Conservation (phyloP, 805 yeast species). For the Kuraishia ogatae region DNA sequence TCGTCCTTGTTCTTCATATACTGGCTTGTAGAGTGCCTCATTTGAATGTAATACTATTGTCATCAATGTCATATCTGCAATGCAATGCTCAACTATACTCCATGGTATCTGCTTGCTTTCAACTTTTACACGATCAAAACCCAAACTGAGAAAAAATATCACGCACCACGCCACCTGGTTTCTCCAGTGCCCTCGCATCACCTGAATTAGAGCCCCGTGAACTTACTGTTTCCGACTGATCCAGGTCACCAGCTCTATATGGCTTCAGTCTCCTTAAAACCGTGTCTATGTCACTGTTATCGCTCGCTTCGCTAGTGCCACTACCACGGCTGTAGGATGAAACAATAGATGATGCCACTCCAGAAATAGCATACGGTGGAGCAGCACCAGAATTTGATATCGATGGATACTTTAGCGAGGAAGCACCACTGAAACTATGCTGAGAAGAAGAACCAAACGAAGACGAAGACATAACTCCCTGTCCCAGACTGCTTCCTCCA, state of each 20-base stretch:
- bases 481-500: neutral
- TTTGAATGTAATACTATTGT: too few relatives aligned
- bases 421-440: neutral
- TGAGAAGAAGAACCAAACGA: neutral
- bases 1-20: too few relatives aligned
- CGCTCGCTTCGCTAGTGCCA: neutral
- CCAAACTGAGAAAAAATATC: constrained; percentile 3
- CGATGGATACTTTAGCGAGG: neutral
- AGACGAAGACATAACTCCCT: neutral
- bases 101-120: too few relatives aligned
- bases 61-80: too few relatives aligned
- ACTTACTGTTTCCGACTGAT: neutral
- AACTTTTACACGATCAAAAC: neutral
- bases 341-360: neutral
- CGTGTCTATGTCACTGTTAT: neutral
- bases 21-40: too few relatives aligned
- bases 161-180: constrained; percentile 2
- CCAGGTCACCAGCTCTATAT: neutral
- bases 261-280: neutral
- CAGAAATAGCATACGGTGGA: neutral
- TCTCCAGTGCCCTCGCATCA: neutral
- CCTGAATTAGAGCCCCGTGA: neutral
- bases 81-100: too few relatives aligned
- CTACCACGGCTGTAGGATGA: neutral
- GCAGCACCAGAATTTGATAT: neutral